These are phyloP conservation scores for Wallemia mellicola DNA, from an alignment of 1,284 basidiomycete genomes.

Conservation along the genomic window DNA sequence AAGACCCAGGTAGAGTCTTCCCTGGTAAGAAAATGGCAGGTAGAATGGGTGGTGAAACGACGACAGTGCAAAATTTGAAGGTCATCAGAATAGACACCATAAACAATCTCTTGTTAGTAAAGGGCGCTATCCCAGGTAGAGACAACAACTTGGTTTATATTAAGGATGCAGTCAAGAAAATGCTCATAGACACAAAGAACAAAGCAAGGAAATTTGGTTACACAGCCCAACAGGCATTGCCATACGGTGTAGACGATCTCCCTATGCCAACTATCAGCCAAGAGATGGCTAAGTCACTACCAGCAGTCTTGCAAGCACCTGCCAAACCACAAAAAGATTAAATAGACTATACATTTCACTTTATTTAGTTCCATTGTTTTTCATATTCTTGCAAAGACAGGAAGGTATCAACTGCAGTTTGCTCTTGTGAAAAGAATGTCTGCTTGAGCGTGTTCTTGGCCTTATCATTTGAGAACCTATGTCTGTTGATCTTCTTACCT, in stretches of 20 bases:
- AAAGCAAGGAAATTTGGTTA: slow-evolving; percentile 15
- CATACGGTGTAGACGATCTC: slow-evolving; percentile 47
- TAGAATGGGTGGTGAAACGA: slow-evolving; percentile 53
- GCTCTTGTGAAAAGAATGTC: neutral
- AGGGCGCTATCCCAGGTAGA: slow-evolving; percentile 24
- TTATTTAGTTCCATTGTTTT: neutral
- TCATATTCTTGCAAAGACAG: neutral
- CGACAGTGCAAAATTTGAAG: slow-evolving; percentile 61
- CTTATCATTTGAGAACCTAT: neutral
- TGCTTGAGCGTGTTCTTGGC: neutral
- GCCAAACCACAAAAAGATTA: neutral
- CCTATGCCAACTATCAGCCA: slow-evolving; percentile 76
- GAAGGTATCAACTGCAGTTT: neutral
- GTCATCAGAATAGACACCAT: slow-evolving; percentile 64
- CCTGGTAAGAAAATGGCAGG: slow-evolving; percentile 98
- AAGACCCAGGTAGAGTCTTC: slow-evolving; percentile 82
- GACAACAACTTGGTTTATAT: slow-evolving; percentile 29
- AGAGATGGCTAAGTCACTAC: slow-evolving; percentile 32
- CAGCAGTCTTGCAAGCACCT: neutral
- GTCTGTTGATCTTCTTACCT: neutral
- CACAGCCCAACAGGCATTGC: slow-evolving; percentile 48
- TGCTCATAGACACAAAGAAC: slow-evolving; percentile 25
- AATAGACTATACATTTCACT: neutral
- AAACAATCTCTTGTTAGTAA: slow-evolving; percentile 63
- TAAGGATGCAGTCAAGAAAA: slow-evolving; percentile 58